These are phyloP conservation scores for Eutreptiella sp. DNA, from an alignment of 208 protist species.

Conservation along the genomic window DNA sequence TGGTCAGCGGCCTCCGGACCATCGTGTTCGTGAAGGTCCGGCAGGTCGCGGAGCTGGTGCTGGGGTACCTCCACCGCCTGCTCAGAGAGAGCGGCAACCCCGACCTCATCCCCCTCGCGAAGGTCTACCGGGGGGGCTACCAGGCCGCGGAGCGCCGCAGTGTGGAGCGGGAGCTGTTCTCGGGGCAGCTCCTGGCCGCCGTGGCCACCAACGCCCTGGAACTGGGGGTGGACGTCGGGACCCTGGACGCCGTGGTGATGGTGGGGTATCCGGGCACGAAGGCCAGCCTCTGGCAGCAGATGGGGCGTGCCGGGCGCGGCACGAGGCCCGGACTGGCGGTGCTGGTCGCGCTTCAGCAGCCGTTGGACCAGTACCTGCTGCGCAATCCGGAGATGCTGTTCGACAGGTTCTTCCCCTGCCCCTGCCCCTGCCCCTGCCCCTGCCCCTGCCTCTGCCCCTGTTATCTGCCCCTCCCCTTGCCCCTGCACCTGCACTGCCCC, in stretches of 20 bases:
- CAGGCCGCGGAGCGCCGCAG: constrained; percentile 13
- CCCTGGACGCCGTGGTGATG: constrained; percentile 28
- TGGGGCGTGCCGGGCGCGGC: constrained; percentile 3
- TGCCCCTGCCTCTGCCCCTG: too few relatives aligned
- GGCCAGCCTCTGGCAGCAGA: constrained; percentile 37
- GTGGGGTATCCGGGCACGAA: constrained; percentile 36
- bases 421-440: too few relatives aligned
- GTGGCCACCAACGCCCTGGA: constrained; percentile 39
- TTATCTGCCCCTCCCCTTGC: too few relatives aligned
- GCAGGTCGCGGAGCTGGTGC: constrained; percentile 31
- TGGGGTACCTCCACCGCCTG: constrained; percentile 1
- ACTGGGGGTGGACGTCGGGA: constrained; percentile 44
- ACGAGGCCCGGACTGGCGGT: too few relatives aligned
- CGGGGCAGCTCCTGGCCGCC: constrained; percentile 26
- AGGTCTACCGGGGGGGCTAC: constrained; percentile 12
- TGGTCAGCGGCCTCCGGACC: constrained; percentile 19
- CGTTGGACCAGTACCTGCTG: too few relatives aligned
- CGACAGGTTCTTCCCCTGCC: too few relatives aligned
- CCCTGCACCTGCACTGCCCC: too few relatives aligned
- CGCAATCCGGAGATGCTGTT: too few relatives aligned
- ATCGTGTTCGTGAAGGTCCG: constrained; percentile 31
- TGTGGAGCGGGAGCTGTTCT: constrained; percentile 34
- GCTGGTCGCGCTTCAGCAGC: too few relatives aligned
- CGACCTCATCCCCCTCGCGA: not conserved
- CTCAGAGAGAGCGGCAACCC: constrained; percentile 8